Conservation (phyloP, 352 stramenopile species). For the Blastocystis hominis region DNA sequence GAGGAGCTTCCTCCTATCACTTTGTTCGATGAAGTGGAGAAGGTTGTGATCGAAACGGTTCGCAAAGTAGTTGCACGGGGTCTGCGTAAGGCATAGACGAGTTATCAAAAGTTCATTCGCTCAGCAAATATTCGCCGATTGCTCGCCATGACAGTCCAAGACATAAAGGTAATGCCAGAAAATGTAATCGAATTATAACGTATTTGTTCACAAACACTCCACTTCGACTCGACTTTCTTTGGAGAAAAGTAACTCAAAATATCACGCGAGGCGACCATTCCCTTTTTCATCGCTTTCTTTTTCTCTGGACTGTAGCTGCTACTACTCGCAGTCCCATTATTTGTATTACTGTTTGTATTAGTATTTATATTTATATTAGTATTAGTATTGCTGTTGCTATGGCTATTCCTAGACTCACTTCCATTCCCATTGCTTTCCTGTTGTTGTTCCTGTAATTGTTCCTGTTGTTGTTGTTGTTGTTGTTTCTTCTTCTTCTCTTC, state of each 20-base stretch:
- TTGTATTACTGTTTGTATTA: too few species aligned
- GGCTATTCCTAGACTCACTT: too few species aligned
- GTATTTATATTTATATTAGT: too few species aligned
- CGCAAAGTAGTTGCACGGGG: background rate
- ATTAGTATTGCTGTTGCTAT: too few species aligned
- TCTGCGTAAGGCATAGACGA: background rate
- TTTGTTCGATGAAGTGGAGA: conserved; percentile 11
- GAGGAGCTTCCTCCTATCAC: background rate
- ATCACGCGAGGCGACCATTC: background rate
- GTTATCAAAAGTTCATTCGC: conserved; percentile 50
- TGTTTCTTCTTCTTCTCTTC: conserved; percentile 14
- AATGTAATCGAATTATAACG: background rate
- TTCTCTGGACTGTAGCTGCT: too few species aligned
- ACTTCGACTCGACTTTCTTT: background rate
- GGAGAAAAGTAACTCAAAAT: conserved; percentile 31
- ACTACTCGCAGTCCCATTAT: too few species aligned
- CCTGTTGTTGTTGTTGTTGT: too few species aligned
- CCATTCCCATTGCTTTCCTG: too few species aligned
- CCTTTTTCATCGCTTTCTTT: background rate
- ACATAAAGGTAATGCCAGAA: background rate
- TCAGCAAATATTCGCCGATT: background rate
- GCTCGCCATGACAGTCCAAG: conserved; percentile 25
- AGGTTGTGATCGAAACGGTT: background rate
- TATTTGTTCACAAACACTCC: conserved; percentile 27
- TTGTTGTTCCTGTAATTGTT: too few species aligned